A percentile compares a stretch with the other conserved stretches of the same genome.
These are phyloP conservation scores for Venturia asperata DNA, from an alignment of 2,329 filamentous ascomycete species.

Conservation along the genomic window DNA sequence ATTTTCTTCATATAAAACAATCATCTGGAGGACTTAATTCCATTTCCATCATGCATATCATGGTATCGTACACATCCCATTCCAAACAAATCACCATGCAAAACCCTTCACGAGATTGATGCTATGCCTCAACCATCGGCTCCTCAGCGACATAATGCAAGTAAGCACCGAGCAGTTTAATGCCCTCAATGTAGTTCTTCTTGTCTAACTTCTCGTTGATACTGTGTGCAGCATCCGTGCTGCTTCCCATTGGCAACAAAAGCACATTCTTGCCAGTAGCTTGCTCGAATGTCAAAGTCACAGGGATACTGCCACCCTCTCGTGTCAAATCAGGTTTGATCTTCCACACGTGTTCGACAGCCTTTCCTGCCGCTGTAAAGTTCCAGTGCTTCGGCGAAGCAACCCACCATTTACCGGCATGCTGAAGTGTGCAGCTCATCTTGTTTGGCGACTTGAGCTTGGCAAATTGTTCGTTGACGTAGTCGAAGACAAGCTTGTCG, in stretches of 20 bases:
- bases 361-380: conserved; percentile 88
- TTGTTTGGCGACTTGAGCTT: conserved; percentile 90
- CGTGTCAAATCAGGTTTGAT: conserved; percentile 91
- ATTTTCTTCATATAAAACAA: not conserved
- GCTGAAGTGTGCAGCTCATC: conserved; percentile 71
- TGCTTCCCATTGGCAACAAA: conserved; percentile 92
- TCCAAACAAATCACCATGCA: not conserved
- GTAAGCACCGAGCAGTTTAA: conserved; percentile 90
- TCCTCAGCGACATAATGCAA: conserved; percentile 94
- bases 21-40: not conserved
- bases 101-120: not conserved
- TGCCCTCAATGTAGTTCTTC: conserved; percentile 96
- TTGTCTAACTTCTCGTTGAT: conserved; percentile 98
- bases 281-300: conserved; percentile 95
- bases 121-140: conserved; percentile 42
- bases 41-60: conserved; percentile 3
- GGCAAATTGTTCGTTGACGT: conserved; percentile 76
- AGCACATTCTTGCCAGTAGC: conserved; percentile 97
- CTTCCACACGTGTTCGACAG: conserved; percentile 91
- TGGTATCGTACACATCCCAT: conserved; percentile 11
- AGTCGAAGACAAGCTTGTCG: conserved; percentile 75
- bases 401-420: conserved; percentile 98
- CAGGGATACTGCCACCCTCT: conserved; percentile 94
- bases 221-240: conserved; percentile 91
- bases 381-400: conserved; percentile 98